phyloP scores from a whole-genome alignment of 2,329 filamentous ascomycete genomes.

The Fusarium beomiforme region DNA sequence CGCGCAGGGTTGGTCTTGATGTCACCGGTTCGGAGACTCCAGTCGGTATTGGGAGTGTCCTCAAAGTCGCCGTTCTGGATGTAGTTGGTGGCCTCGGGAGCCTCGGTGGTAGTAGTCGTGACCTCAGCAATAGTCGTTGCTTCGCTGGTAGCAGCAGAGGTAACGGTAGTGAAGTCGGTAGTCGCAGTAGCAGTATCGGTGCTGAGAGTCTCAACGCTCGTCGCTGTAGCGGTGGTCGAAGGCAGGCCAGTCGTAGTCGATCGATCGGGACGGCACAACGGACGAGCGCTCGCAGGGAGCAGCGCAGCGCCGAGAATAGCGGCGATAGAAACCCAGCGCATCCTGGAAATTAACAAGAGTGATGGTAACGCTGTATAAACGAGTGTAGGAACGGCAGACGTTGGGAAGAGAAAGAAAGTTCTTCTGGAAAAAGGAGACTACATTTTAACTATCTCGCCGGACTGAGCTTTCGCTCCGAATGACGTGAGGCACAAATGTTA shows the following conservation, averaged over 20 bases:
- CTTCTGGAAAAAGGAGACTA: background rate
- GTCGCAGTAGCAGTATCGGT: background rate
- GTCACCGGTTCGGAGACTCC: background rate
- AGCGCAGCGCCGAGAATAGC: constrained; percentile 10
- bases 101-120: background rate
- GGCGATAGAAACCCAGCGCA: constrained; percentile 31
- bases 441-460: background rate
- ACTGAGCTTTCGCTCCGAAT: background rate
- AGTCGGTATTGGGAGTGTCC: background rate
- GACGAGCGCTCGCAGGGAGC: constrained; percentile 7
- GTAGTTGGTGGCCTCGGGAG: background rate
- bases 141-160: background rate
- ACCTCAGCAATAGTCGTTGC: background rate
- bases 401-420: background rate
- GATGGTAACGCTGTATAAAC: background rate
- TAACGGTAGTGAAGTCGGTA: background rate
- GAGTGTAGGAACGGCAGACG: background rate
- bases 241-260: background rate
- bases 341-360: constrained; percentile 20
- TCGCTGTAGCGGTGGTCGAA: background rate
- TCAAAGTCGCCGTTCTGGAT: background rate
- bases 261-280: constrained; percentile 2
- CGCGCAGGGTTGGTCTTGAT: fast-evolving
- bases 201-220: background rate
- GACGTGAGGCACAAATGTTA: background rate